Evolutionary conservation across 2,329 filamentous ascomycete genomes (phyloP).

Genomic region (Polychaeton citri): DNA sequence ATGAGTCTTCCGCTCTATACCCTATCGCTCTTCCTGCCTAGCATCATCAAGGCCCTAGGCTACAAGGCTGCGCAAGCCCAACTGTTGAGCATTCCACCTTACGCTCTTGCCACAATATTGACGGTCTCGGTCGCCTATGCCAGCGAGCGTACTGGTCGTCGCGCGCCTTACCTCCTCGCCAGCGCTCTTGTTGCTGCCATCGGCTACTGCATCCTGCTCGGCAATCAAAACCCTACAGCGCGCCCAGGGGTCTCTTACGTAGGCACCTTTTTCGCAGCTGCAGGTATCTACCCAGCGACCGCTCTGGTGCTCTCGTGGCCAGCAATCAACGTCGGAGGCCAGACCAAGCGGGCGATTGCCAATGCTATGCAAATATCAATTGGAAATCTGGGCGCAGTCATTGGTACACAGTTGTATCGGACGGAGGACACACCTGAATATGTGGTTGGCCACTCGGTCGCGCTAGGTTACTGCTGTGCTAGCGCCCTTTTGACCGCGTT

Average conservation of each 20-base stretch:
- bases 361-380: slow-evolving; percentile 62
- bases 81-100: slow-evolving; percentile 22
- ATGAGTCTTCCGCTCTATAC: slow-evolving; percentile 48
- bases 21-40: slow-evolving; percentile 35
- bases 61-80: slow-evolving; percentile 32
- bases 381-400: slow-evolving; percentile 53
- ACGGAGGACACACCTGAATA: slow-evolving; percentile 47
- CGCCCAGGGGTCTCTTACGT: slow-evolving; percentile 25
- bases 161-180: slow-evolving; percentile 52
- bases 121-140: slow-evolving; percentile 46
- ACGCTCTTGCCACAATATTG: slow-evolving; percentile 34
- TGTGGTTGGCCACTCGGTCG: slow-evolving; percentile 53
- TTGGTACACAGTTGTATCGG: slow-evolving; percentile 59
- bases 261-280: slow-evolving; percentile 29
- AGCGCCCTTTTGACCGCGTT: slow-evolving; percentile 41
- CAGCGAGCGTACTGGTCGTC: slow-evolving; percentile 43
- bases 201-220: slow-evolving; percentile 27
- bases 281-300: slow-evolving; percentile 53
- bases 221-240: slow-evolving; percentile 25
- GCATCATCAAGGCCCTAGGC: slow-evolving; percentile 51
- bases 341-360: slow-evolving; percentile 55
- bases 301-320: slow-evolving; percentile 56
- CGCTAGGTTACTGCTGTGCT: slow-evolving; percentile 47
- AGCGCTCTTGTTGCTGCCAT: slow-evolving; percentile 22
- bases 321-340: slow-evolving; percentile 57